Percentiles rank a stretch among this genome's conserved stretches.
Evolutionary conservation across 2,329 filamentous ascomycete genomes (phyloP).

Genomic region (Talaromyces islandicus): DNA sequence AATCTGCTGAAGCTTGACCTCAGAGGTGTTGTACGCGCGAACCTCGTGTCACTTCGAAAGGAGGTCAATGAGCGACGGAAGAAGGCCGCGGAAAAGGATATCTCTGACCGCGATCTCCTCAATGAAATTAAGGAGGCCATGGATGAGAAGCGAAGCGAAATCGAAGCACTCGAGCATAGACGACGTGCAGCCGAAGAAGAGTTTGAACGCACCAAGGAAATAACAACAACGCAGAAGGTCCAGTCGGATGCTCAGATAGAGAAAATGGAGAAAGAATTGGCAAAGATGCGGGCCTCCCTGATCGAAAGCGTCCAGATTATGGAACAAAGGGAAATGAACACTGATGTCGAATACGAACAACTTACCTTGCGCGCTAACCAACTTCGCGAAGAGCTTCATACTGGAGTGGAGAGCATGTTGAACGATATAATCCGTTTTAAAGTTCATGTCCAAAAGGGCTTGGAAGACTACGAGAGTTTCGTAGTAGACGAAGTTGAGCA

Average conservation of each 20-base stretch:
- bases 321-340: slow-evolving; percentile 94
- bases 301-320: slow-evolving; percentile 83
- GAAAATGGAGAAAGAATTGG: slow-evolving; percentile 97
- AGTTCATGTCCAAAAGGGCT: slow-evolving; percentile 84
- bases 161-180: slow-evolving; percentile 83
- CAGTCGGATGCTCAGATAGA: slow-evolving; percentile 91
- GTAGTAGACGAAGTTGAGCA: slow-evolving; percentile 89
- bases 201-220: slow-evolving; percentile 88
- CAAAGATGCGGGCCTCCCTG: slow-evolving; percentile 78
- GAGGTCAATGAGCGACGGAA: slow-evolving; percentile 88
- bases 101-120: slow-evolving; percentile 89
- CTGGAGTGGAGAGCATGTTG: slow-evolving; percentile 89
- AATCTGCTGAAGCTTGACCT: slow-evolving; percentile 87
- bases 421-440: slow-evolving; percentile 99
- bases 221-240: slow-evolving; percentile 78
- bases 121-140: slow-evolving; percentile 95
- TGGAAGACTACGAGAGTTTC: slow-evolving; percentile 92
- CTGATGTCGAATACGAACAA: slow-evolving; percentile 93
- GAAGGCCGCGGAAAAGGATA: slow-evolving; percentile 76
- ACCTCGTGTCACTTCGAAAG: slow-evolving; percentile 72
- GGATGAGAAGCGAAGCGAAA: slow-evolving; percentile 88
- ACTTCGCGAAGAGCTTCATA: slow-evolving; percentile 94
- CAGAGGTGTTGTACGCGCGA: slow-evolving; percentile 72
- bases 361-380: slow-evolving; percentile 76
- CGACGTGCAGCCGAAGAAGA: slow-evolving; percentile 86